A percentile compares a stretch with the other conserved stretches of the same genome.
Evolutionary conservation across 169 alveolate genomes (phyloP).

Genomic region (Eimeria sp.): DNA sequence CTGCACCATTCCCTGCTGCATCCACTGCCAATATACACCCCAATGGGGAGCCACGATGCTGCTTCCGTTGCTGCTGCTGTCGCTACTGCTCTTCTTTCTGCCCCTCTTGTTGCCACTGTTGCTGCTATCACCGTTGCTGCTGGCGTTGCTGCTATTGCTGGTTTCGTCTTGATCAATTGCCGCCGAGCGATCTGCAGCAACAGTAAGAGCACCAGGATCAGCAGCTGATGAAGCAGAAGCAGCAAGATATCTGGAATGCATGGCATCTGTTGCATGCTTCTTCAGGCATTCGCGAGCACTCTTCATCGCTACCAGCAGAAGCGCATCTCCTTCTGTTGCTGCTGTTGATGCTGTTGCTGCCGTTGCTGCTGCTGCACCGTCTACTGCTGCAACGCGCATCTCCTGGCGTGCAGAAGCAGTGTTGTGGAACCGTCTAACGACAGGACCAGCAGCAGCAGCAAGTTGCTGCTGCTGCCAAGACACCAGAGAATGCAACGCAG

Average conservation of each 20-base stretch:
- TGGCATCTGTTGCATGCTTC: neutral
- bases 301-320: neutral
- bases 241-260: conserved; percentile 18
- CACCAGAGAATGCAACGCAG: neutral
- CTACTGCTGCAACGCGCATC: conserved; percentile 32
- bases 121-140: neutral
- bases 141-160: conserved; percentile 14
- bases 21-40: conserved; percentile 22
- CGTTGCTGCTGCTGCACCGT: conserved; percentile 26
- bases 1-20: conserved; percentile 35
- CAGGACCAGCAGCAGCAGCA: conserved; percentile 25
- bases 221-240: neutral
- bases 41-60: neutral
- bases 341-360: conserved; percentile 21
- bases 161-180: neutral
- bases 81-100: conserved; percentile 1
- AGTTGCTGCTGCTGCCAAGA: conserved; percentile 53
- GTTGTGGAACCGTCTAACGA: neutral
- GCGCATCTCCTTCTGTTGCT: neutral
- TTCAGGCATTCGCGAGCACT: conserved; percentile 21
- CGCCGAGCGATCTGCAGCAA: neutral
- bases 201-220: neutral
- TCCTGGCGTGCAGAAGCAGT: conserved; percentile 2
- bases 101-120: neutral
- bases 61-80: conserved; percentile 35